A percentile compares a stretch with the other conserved stretches of the same genome.
These are phyloP conservation scores for Raffaelea ambrosiae DNA, from an alignment of 2,329 filamentous ascomycete species.

Conservation along the genomic window DNA sequence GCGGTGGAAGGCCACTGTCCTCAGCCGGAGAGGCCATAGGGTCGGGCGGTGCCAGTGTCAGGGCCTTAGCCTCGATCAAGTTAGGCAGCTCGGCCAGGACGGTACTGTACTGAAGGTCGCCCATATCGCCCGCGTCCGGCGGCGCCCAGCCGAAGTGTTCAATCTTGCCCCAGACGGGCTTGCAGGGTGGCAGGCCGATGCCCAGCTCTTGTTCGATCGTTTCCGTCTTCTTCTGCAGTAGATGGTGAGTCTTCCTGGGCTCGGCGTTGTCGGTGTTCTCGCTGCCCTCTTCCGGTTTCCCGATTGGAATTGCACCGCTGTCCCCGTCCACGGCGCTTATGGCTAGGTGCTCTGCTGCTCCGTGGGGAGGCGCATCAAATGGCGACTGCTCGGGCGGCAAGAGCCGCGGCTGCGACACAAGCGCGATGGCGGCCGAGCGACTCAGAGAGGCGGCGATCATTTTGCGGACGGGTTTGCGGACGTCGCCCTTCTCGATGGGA, in stretches of 20 bases:
- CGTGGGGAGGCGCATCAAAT: too few relatives aligned
- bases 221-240: slow-evolving; percentile 9
- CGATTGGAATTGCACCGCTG: too few relatives aligned
- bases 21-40: slow-evolving; percentile 25
- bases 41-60: slow-evolving; percentile 66
- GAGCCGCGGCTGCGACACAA: slow-evolving; percentile 64
- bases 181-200: slow-evolving; percentile 40
- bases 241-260: too few relatives aligned
- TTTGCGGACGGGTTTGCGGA: slow-evolving; percentile 63
- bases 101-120: slow-evolving; percentile 72
- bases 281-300: slow-evolving; percentile 7
- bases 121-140: slow-evolving; percentile 55
- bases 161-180: slow-evolving; percentile 69
- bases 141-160: slow-evolving; percentile 85
- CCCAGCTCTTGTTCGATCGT: slow-evolving; percentile 21
- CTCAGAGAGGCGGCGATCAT: slow-evolving; percentile 66
- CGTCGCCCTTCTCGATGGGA: slow-evolving; percentile 76
- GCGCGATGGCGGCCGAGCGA: slow-evolving; percentile 73
- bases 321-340: too few relatives aligned
- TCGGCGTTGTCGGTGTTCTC: neutral
- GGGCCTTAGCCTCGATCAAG: slow-evolving; percentile 83
- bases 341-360: too few relatives aligned
- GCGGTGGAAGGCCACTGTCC: too few relatives aligned
- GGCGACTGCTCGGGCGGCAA: too few relatives aligned
- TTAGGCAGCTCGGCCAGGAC: slow-evolving; percentile 81